Evolutionary conservation across 2,329 filamentous ascomycete species (phyloP).

Genomic region (Exophiala sp.): DNA sequence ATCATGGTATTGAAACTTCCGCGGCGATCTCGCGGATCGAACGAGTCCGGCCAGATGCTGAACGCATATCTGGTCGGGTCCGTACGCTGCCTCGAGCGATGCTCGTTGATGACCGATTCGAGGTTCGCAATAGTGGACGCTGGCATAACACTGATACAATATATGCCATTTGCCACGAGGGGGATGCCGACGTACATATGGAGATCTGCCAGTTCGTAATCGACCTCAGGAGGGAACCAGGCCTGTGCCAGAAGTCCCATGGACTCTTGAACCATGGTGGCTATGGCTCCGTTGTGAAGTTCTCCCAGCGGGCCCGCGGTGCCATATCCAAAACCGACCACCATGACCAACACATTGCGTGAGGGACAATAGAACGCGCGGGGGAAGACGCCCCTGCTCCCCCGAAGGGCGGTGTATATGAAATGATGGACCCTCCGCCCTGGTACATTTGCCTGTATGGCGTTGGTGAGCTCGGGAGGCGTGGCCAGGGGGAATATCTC

Average conservation of each 20-base stretch:
- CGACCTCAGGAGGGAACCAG: conserved; percentile 5
- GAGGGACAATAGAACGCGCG: neutral
- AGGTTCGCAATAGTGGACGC: neutral
- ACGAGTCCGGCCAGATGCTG: conserved; percentile 1
- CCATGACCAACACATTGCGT: conserved; percentile 2
- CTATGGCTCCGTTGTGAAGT: conserved; percentile 1
- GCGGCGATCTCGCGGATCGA: conserved; percentile 1
- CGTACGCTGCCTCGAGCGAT: neutral
- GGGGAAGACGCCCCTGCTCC: neutral
- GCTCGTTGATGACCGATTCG: neutral
- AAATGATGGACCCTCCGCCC: neutral
- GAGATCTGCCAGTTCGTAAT: conserved; percentile 4
- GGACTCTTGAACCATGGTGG: conserved; percentile 2
- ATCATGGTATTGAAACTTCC: neutral
- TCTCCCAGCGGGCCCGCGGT: neutral
- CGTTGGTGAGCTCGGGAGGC: neutral
- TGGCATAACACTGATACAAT: neutral
- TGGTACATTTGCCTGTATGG: neutral
- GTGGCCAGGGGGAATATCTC: neutral
- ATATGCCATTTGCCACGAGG: neutral
- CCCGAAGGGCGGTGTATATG: neutral
- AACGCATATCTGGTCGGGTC: neutral
- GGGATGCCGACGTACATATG: neutral
- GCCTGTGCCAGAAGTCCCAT: neutral
- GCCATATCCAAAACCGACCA: neutral